Evolutionary conservation across 2,329 filamentous ascomycete species (phyloP).

Genomic region (Hymenoscyphus fructigenus): DNA sequence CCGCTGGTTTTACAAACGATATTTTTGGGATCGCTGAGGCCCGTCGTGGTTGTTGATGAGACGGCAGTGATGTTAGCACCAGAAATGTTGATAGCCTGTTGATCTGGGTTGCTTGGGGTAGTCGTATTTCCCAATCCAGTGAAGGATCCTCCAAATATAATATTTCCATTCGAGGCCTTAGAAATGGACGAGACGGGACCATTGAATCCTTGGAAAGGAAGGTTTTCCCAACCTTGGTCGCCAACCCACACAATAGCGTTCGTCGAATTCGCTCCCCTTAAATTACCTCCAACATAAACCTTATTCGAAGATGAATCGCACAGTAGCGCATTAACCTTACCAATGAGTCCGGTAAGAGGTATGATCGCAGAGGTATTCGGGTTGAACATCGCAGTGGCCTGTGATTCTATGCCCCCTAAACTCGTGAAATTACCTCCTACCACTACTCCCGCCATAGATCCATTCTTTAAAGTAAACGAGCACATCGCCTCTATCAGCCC

Average conservation of each 20-base stretch:
- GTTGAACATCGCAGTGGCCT: conserved; percentile 79
- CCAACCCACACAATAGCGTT: conserved; percentile 85
- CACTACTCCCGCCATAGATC: conserved; percentile 70
- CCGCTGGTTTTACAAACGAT: conserved; percentile 77
- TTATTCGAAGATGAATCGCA: conserved; percentile 76
- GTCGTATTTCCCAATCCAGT: conserved; percentile 82
- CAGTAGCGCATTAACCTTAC: conserved; percentile 76
- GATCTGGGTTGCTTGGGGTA: conserved; percentile 63
- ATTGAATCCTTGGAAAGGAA: conserved; percentile 94
- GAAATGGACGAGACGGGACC: conserved; percentile 84
- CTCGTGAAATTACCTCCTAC: conserved; percentile 96
- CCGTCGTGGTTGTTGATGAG: conserved; percentile 59
- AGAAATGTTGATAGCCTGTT: conserved; percentile 80
- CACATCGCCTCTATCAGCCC: conserved; percentile 89
- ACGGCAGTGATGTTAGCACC: conserved; percentile 71
- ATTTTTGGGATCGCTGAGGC: conserved; percentile 73
- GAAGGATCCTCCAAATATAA: conserved; percentile 90
- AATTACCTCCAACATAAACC: conserved; percentile 91
- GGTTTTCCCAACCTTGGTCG: conserved; percentile 68
- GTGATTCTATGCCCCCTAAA: conserved; percentile 71
- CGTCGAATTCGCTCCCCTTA: conserved; percentile 75
- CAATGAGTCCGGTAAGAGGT: conserved; percentile 76
- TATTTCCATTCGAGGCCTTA: conserved; percentile 75
- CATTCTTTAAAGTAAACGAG: conserved; percentile 66
- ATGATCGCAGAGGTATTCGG: conserved; percentile 68